Percentiles rank a stretch among this genome's conserved stretches.
phyloP scores from a whole-genome alignment of 2,329 filamentous ascomycete species.

The Aspergillus sp. region DNA sequence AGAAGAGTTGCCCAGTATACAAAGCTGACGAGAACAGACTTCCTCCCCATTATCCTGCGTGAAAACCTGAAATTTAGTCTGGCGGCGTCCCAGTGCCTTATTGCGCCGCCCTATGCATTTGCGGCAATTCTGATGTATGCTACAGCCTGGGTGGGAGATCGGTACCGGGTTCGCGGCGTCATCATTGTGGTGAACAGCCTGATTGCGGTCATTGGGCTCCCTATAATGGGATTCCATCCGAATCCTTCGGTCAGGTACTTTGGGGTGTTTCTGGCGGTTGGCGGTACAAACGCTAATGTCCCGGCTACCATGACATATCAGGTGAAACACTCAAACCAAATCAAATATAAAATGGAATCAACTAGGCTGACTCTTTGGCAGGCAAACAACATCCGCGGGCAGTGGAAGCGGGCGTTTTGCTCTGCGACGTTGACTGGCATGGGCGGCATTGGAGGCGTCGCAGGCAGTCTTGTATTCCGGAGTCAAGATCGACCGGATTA shows the following conservation, averaged over 20 bases:
- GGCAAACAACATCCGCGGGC: too few relatives aligned
- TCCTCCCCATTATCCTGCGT: constrained; percentile 18
- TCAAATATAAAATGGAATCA: too few relatives aligned
- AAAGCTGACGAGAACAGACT: background rate
- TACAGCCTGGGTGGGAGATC: constrained; percentile 29
- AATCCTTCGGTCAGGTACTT: constrained; percentile 24
- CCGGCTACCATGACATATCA: constrained; percentile 31
- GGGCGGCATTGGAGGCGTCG: too few relatives aligned
- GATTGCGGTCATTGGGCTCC: constrained; percentile 26
- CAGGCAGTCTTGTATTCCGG: too few relatives aligned
- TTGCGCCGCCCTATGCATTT: constrained; percentile 28
- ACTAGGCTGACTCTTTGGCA: too few relatives aligned
- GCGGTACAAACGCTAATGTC: constrained; percentile 30
- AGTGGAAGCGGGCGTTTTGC: too few relatives aligned
- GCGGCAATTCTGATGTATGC: constrained; percentile 23
- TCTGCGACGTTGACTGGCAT: too few relatives aligned
- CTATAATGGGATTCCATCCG: constrained; percentile 24
- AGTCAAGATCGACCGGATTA: too few relatives aligned
- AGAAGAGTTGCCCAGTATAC: too few relatives aligned
- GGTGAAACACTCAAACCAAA: too few relatives aligned
- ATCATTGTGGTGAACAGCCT: constrained; percentile 26
- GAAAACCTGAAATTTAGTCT: constrained; percentile 29
- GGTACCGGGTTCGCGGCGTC: constrained; percentile 25
- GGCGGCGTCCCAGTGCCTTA: constrained; percentile 25
- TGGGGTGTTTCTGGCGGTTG: constrained; percentile 30